These are phyloP conservation scores for Allium cepa DNA, from an alignment of 106 monocot genomes.

Conservation along the genomic window DNA sequence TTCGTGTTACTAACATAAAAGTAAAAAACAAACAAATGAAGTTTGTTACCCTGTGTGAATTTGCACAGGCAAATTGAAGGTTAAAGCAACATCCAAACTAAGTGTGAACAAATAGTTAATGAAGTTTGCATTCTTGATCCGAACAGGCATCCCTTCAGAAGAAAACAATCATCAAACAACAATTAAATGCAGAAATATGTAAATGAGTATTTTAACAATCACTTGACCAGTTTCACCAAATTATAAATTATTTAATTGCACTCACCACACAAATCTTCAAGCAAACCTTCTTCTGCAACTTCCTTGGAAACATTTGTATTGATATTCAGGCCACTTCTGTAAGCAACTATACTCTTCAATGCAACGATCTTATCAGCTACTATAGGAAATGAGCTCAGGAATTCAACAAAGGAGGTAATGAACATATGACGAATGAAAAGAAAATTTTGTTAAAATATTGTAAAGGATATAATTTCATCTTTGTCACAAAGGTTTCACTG, in stretches of 20 bases:
- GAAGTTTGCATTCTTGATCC: constrained; percentile 71
- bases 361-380: constrained; percentile 62
- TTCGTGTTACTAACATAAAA: too few relatives aligned
- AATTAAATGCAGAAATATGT: too few relatives aligned
- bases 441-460: neutral
- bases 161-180: constrained; percentile 3
- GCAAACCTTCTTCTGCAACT: constrained; percentile 78
- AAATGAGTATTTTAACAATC: too few relatives aligned
- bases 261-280: constrained; percentile 63
- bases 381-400: constrained; percentile 57
- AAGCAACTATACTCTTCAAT: constrained; percentile 94
- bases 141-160: constrained; percentile 67
- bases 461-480: constrained; percentile 90
- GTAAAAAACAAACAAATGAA: too few relatives aligned
- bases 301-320: constrained; percentile 55
- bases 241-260: neutral
- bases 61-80: constrained; percentile 77
- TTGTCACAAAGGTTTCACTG: constrained; percentile 39
- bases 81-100: constrained; percentile 65
- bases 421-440: neutral
- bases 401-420: neutral
- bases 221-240: too few relatives aligned
- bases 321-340: constrained; percentile 89
- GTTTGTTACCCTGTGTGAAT: constrained; percentile 87
- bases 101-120: constrained; percentile 87